Base-by-base conservation (phyloP, 2,329 filamentous ascomycete species). In the Pleurostoma richardsiae region DNA sequence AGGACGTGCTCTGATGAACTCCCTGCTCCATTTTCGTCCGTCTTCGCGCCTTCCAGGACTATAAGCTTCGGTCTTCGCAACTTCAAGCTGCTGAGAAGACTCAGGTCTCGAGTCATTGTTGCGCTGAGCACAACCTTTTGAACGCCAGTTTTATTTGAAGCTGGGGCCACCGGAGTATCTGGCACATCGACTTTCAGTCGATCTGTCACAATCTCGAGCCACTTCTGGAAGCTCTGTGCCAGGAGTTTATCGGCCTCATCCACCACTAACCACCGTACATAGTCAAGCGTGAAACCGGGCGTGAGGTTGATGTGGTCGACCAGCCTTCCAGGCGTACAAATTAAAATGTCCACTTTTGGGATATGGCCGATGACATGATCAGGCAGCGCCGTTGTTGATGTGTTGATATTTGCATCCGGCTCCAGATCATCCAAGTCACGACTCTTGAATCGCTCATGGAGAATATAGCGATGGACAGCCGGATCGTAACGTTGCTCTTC, bases 201-300 rank as follows among this genome's bases (percentile, higher is more conserved):
- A 11, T 83, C 79, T 59, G 89, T 84, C 5, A 94, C 80, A 1
- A 85, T 70, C 39, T 83, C 80, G 3, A 95, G 73, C 91, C 91
- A 96, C 58, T 92, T 87, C 62, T 96, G 91, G 65, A 94, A 96
- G 59, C 87, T 91, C 63, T 97, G 89, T 40, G 91, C 86, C 5
- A 97, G 77, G 10, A 97, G 72, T 60, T 94, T 90, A 65, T 97
- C 92, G 8, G 92, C 94, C 67, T 97, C 92, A 58, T 97, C 92
- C 41, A 96, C 86, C 3, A 96, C 81, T 0, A 97, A 74, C 90
- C 91, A 97, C 50, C 88, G 81, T 4, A 96, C 73, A 60, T 87
- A 77, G 47, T 86, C 80, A 27, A 97, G 73, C 0, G 76, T 80
- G 62, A 97, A 96, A 0, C 90, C 90, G 3, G 82, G 80, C 0